Evolutionary conservation across 305 asterid genomes (phyloP).

Genomic region (Caryopteris hybrid): DNA sequence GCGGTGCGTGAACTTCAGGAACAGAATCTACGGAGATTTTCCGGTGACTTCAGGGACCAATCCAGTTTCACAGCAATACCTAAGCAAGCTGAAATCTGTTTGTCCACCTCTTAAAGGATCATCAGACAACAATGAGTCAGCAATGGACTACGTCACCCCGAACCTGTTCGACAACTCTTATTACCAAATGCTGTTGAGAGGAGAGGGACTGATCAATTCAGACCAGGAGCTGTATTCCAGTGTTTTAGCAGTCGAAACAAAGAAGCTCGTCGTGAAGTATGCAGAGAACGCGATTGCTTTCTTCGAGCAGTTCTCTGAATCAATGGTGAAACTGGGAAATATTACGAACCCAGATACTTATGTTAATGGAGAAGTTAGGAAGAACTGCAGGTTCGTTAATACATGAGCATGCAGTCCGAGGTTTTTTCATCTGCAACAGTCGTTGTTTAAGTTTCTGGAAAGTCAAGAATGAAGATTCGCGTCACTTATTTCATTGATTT

Average conservation of each 20-base stretch:
- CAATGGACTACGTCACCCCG: slow-evolving; percentile 69
- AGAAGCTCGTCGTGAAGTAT: slow-evolving; percentile 53
- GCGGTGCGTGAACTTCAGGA: slow-evolving; percentile 68
- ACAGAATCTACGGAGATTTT: slow-evolving; percentile 68
- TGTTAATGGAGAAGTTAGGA: slow-evolving; percentile 77
- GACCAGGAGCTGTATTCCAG: slow-evolving; percentile 83
- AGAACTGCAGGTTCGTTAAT: slow-evolving; percentile 82
- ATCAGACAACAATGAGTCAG: slow-evolving; percentile 62
- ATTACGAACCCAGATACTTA: slow-evolving; percentile 64
- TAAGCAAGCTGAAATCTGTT: slow-evolving; percentile 44
- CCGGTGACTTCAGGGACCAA: slow-evolving; percentile 33
- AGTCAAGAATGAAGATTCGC: background rate
- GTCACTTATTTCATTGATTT: too few species aligned
- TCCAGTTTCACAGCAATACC: slow-evolving; percentile 45
- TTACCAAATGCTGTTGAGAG: slow-evolving; percentile 51
- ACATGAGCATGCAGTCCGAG: slow-evolving; percentile 31
- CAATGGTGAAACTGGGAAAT: slow-evolving; percentile 88
- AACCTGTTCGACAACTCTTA: slow-evolving; percentile 71
- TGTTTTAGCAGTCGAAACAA: slow-evolving; percentile 51
- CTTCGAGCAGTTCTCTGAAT: slow-evolving; percentile 78
- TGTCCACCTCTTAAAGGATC: slow-evolving; percentile 55
- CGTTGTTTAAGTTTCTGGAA: too few species aligned
- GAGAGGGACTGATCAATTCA: slow-evolving; percentile 70
- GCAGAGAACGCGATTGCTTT: slow-evolving; percentile 63
- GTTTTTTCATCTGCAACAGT: too few species aligned